Base-by-base conservation (phyloP, 2,329 filamentous ascomycete genomes). In the Annulohypoxylon truncatum region DNA sequence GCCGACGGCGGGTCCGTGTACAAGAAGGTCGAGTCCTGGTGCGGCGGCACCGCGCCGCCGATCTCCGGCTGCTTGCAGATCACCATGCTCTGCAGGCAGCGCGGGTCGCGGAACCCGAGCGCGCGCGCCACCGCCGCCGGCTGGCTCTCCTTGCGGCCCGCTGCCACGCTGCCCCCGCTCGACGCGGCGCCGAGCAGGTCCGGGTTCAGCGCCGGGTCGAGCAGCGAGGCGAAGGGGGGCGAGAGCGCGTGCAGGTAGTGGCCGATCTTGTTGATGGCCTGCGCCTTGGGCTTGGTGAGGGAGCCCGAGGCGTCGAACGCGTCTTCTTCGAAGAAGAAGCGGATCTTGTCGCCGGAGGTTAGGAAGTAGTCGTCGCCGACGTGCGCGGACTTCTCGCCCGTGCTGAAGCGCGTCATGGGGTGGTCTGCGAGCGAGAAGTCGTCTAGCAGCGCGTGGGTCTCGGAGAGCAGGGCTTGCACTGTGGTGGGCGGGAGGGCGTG, bases 11-110 rank as follows among this genome's bases (percentile, higher is more conserved):
- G 91, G 70, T 94, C 83, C 1, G 96, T 98, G 78, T 97, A 98
- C 67, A 99, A 73, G 73, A 98, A 99, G 0, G 93, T 94, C 70
- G 88, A 93, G 79, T 98, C 95, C 81, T 97, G 94, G 78, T 99
- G 96, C 20, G 93, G 89, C 0, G 92, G 93, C 44, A 98, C 96
- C 1, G 92, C 92, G 20, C 92, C 95, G 26, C 96, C 96, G 56
- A 98, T 97, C 80, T 96, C 93, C 20, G 96, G 94, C 81, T 97
- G 95, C 80, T 99, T 99, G 87, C 94, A 97, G 73, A 99, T 98
- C 26, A 98, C 86, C 96, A 99, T 99, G 78, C 92, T 96, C 83
- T 99, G 96, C 55, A 99, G 83, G 64, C 85, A 87, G 18, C 91
- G 84, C 1, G 94, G 92, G 77, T 97, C 92, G 3, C 71, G 74